Percentiles rank a stretch among this genome's conserved stretches.
These are phyloP conservation scores for Hepatocystis sp. DNA, from an alignment of 169 alveolate species.

Conservation along the genomic window DNA sequence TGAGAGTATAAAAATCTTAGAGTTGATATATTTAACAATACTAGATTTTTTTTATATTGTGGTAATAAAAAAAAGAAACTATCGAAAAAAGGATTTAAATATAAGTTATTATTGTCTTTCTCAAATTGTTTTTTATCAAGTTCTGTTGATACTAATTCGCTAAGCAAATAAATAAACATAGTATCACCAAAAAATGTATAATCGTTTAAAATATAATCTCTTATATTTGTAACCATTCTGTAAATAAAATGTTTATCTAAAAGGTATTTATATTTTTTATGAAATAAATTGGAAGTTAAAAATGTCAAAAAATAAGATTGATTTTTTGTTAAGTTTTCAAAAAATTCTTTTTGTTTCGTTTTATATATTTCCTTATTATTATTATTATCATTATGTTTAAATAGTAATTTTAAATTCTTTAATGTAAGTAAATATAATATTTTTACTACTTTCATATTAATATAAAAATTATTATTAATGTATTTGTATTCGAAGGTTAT, in stretches of 20 bases:
- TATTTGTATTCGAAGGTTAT: slow-evolving; percentile 53
- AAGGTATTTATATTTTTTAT: slow-evolving; percentile 8
- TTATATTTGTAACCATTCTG: slow-evolving; percentile 25
- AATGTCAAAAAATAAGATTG: slow-evolving; percentile 14
- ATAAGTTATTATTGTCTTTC: too few relatives aligned
- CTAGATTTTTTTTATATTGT: slow-evolving; percentile 15
- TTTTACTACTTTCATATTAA: slow-evolving; percentile 29
- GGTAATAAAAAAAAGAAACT: slow-evolving; percentile 24
- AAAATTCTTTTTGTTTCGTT: slow-evolving; percentile 12
- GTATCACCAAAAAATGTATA: too few relatives aligned
- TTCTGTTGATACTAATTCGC: too few relatives aligned
- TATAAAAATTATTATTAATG: slow-evolving; percentile 32
- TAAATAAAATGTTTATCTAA: slow-evolving; percentile 7
- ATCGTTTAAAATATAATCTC: slow-evolving; percentile 28
- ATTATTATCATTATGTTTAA: too few relatives aligned
- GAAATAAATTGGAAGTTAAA: slow-evolving; percentile 54
- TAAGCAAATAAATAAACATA: too few relatives aligned
- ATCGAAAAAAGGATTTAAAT: background rate
- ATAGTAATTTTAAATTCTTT: slow-evolving; percentile 32
- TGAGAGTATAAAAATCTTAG: slow-evolving; percentile 68
- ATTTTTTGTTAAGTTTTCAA: too few relatives aligned
- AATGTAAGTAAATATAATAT: slow-evolving; percentile 40
- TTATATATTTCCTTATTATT: slow-evolving; percentile 3
- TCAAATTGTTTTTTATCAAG: too few relatives aligned
- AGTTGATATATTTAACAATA: slow-evolving; percentile 49